Base-by-base conservation (phyloP, 1,284 basidiomycete species). In the Microbotryum scabiosae region DNA sequence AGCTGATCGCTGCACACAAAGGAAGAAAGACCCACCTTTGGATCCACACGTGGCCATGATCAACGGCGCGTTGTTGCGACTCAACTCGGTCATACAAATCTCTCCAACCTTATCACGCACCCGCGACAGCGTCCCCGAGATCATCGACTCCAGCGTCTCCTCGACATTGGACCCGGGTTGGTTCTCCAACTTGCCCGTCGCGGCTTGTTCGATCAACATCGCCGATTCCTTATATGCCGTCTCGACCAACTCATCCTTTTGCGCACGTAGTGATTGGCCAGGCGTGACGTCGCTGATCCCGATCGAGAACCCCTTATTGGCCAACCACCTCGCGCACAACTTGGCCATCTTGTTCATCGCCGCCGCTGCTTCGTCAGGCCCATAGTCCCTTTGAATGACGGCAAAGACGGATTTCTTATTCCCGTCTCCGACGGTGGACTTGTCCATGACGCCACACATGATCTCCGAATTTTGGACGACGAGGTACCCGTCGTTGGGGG, bases 21-120 rank as follows among this genome's bases (percentile, higher is more conserved):
- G 16, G n/a, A 1, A 26, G n/a, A 51, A 16, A 52, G 20, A 63
- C 72, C 53, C 59, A 88, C 91, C 92, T 82, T 99, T 98, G 12
- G 96, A 98, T 77, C 96, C 96, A 78, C 93, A 97, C 30, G 92
- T 93, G 57, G 96, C 94, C 96, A 98, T 98, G 79, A 97, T 96
- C 12, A 97, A 80, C 7, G 96, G 92, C 5, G 96, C 93, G 72
- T 98, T 99, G 76, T 96, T 89, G 55, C 90, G 81, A 73, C 90
- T 96, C 28, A 99, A 82, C 75, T 99, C 96, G 70, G 84, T 87
- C 92, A 98, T 97, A 78, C 96, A 99, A 65, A 94, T 92, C 70
- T 97, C 88, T 70, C 96, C 96, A 51, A 97, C 92, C 60, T 89
- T 87, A 71, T 90, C 91, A 78, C 96, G 88, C 67, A 98, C 96